Conservation (phyloP, 306 rosid genomes). For the Acacia melanoxylon region DNA sequence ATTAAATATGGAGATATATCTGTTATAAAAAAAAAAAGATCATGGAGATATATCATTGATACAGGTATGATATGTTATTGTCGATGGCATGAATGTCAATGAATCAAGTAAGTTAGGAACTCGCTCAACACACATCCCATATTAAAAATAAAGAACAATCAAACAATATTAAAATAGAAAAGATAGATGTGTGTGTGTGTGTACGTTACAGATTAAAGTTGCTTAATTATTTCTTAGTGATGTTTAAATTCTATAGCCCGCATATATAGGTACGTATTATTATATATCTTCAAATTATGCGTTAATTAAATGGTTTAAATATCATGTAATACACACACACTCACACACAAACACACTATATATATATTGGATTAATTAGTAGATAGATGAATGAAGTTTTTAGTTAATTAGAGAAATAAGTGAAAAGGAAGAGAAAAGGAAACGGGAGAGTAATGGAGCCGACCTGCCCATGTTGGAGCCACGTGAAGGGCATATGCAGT, state of each 20-base stretch:
- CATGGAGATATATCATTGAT: not conserved
- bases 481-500: constrained; percentile 50
- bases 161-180: not conserved
- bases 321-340: not conserved
- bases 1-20: not conserved
- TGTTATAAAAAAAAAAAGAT: not conserved
- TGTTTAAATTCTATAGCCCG: not conserved
- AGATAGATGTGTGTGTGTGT: not conserved
- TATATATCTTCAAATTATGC: not conserved
- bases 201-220: no score
- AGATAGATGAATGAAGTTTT: not conserved
- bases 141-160: not conserved
- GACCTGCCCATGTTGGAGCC: constrained; percentile 51
- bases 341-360: no score
- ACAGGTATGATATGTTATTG: not conserved
- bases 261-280: no score
- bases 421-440: not conserved
- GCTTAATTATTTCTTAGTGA: not conserved
- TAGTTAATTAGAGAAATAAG: not conserved
- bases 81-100: not conserved
- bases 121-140: not conserved
- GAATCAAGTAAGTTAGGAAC: not conserved
- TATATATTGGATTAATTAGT: no score
- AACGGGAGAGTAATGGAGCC: constrained; percentile 21
- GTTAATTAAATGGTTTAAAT: not conserved